phyloP scores from a whole-genome alignment of 305 asterid species.

The Fraxinus xanthoxyloides region DNA sequence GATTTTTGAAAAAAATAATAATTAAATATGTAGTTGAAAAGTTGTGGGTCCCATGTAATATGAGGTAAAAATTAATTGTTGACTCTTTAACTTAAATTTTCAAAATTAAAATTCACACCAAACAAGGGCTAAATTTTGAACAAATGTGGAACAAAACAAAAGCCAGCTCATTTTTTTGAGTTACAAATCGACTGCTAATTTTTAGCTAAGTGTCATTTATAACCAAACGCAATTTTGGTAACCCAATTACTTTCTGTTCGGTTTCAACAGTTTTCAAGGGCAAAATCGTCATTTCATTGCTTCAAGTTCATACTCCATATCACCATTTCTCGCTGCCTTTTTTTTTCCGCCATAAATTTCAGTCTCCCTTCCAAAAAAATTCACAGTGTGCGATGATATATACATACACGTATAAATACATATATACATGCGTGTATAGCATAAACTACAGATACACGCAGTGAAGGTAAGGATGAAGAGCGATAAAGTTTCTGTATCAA shows the following conservation, averaged over 20 bases:
- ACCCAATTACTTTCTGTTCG: neutral
- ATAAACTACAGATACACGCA: neutral
- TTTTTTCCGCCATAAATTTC: conserved; percentile 2
- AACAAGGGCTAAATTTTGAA: neutral
- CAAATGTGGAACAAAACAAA: neutral
- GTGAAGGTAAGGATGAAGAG: neutral
- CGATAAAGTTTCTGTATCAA: conserved; percentile 23
- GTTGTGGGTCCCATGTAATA: neutral
- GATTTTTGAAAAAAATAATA: too few relatives aligned
- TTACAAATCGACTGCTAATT: conserved; percentile 1
- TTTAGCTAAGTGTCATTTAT: conserved; percentile 20
- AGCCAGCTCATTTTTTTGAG: neutral
- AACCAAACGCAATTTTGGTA: conserved; percentile 22
- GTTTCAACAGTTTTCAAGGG: neutral
- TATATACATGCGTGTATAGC: neutral
- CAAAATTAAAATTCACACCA: neutral
- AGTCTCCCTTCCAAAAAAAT: conserved; percentile 22
- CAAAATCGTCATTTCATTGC: conserved; percentile 1
- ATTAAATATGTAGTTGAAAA: neutral
- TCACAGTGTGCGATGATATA: conserved; percentile 15
- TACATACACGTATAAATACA: neutral
- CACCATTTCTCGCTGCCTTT: neutral
- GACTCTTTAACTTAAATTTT: too few relatives aligned
- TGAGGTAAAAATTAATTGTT: too few relatives aligned
- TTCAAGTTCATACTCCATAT: neutral